These are phyloP conservation scores for Aspergillus sp. DNA, from an alignment of 2,329 filamentous ascomycete genomes.

Conservation along the genomic window DNA sequence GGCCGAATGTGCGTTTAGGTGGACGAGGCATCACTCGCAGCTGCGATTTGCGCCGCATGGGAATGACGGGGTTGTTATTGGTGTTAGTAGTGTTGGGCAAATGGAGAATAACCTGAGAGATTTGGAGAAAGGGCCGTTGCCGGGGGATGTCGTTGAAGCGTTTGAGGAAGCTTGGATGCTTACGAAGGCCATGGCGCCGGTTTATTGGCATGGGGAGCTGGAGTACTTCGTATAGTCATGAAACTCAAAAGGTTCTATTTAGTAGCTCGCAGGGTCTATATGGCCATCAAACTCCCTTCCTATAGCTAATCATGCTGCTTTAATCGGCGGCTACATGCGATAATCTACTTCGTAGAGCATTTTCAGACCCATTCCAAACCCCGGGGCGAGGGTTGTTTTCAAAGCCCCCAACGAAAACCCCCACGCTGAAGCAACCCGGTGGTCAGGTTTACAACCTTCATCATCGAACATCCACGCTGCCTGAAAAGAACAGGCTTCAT, in stretches of 20 bases:
- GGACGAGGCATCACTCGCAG: constrained; percentile 8
- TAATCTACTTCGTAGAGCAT: too few relatives aligned
- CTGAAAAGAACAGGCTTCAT: too few relatives aligned
- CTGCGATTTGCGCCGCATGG: neutral
- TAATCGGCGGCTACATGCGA: too few relatives aligned
- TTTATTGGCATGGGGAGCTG: constrained; percentile 32
- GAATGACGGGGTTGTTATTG: constrained; percentile 9
- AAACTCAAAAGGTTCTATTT: neutral
- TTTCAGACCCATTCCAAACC: too few relatives aligned
- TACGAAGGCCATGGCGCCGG: constrained; percentile 27
- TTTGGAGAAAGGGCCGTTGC: constrained; percentile 42
- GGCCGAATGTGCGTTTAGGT: constrained; percentile 7
- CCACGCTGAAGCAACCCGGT: too few relatives aligned
- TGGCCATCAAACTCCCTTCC: too few relatives aligned
- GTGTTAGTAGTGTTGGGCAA: constrained; percentile 29
- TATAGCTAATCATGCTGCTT: too few relatives aligned
- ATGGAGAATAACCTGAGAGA: constrained; percentile 40
- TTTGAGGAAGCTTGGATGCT: constrained; percentile 39
- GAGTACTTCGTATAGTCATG: constrained; percentile 1
- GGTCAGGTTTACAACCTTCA: too few relatives aligned
- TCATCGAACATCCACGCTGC: too few relatives aligned
- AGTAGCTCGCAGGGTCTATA: neutral
- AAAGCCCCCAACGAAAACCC: too few relatives aligned
- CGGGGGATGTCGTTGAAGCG: constrained; percentile 39
- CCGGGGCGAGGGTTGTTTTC: too few relatives aligned